Evolutionary conservation across 2,329 filamentous ascomycete species (phyloP), one percentile per base, ranked within the genome.

Genomic region (Thelonectria discophora): DNA sequence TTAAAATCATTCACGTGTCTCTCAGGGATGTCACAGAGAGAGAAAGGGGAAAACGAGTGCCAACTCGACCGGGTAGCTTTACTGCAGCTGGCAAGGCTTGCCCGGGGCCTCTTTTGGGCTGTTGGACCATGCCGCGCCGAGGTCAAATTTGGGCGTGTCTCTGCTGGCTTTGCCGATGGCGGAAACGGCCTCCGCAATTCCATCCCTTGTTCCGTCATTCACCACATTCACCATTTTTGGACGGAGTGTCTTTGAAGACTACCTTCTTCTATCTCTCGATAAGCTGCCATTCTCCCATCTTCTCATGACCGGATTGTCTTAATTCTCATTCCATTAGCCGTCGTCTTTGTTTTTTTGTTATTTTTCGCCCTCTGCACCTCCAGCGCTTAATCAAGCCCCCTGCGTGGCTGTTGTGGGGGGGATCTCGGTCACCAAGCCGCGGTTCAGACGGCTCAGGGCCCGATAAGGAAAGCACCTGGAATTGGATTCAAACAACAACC

Each of bases 371-470:
- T 24, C 43, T 47, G 40, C 39, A 49, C 40, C 54, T 58, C 52
- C 59, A 49, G 27, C 45, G 60, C 54, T 43, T 50, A 21, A 57
- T 39, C 8, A 27, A 32, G 20, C 45, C 55, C 55, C 43, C 45
- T 7, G 21, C 18, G 48, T 42, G 7, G 55, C 43, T 34, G 43
- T 57, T 65, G 65, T 69, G 69, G 69, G 69, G 69, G 21, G 67
- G 62, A 63, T 67, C 67, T 71, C 67, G 67, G 67, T 58, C 69
- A 71, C 49, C 65, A 70, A 71, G 65, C 69, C 69, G 69, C 66
- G 69, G 66, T 66, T 65, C 69, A 62, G 66, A 69, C 69, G 69
- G 69, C 59, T 54, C 64, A 66, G 60, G 57, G 64, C 62, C 69
- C 69, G 69, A 72, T 70, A 69, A 65, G 69, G 66, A 61, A 24